These are phyloP conservation scores for Boletus reticuloceps DNA, from an alignment of 768 basidiomycete species.

Conservation along the genomic window DNA sequence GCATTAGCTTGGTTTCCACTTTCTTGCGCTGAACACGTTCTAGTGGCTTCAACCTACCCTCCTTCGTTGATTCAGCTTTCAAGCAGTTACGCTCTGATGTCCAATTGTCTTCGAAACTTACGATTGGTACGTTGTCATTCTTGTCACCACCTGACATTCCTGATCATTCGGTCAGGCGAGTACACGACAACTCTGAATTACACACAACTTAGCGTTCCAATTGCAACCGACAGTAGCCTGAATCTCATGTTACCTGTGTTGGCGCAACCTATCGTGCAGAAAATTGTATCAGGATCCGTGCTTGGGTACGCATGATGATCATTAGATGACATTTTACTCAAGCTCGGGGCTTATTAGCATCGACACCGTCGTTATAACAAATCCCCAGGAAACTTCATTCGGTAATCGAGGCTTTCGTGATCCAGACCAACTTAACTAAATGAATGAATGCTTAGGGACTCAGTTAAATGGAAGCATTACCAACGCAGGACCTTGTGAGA, in stretches of 20 bases:
- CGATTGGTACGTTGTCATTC: conserved; percentile 43
- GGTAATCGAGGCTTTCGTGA: conserved; percentile 29
- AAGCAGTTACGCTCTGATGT: conserved; percentile 62
- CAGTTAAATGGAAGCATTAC: conserved; percentile 60
- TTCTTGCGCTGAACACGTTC: background rate
- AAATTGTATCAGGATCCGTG: conserved; percentile 56
- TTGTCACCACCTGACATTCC: background rate
- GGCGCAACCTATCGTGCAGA: conserved; percentile 73
- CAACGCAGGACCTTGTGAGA: conserved; percentile 70
- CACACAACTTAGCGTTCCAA: conserved; percentile 53
- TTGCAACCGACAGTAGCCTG: conserved; percentile 58
- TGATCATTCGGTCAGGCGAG: conserved; percentile 42
- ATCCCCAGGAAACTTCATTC: conserved; percentile 58
- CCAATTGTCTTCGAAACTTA: conserved; percentile 49
- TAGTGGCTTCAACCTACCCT: conserved; percentile 62
- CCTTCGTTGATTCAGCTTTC: conserved; percentile 65
- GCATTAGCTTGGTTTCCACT: background rate
- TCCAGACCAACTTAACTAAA: conserved; percentile 1
- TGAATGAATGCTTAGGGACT: conserved; percentile 36
- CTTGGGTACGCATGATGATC: conserved; percentile 43
- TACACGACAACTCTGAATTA: conserved; percentile 64
- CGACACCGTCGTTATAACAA: conserved; percentile 56
- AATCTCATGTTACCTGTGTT: conserved; percentile 65
- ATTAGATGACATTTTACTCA: background rate
- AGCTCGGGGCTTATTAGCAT: conserved; percentile 38